These are phyloP conservation scores for Boletus rubroflammeus DNA, from an alignment of 768 basidiomycete genomes.

Conservation along the genomic window DNA sequence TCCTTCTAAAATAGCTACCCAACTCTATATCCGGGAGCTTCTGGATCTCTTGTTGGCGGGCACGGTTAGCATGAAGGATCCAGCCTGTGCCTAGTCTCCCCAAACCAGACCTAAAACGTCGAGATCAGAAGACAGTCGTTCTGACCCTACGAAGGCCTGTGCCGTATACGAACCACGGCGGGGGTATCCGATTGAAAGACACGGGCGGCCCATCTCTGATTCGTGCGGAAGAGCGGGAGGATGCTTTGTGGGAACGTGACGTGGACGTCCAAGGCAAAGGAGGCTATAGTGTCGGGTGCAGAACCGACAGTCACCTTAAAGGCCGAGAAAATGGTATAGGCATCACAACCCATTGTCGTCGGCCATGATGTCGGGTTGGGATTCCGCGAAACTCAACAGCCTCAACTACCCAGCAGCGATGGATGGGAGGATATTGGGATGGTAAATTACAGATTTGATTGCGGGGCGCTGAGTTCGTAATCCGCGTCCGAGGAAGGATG, in stretches of 20 bases:
- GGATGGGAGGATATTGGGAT: no score
- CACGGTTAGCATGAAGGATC: not conserved
- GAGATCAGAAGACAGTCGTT: no score
- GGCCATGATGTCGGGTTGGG: not conserved
- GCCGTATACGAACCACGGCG: not conserved
- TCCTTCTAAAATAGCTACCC: not conserved
- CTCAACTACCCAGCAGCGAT: not conserved
- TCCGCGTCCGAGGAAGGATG: not conserved
- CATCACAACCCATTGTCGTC: not conserved
- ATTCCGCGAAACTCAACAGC: not conserved
- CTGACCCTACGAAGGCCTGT: no score
- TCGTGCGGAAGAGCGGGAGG: not conserved
- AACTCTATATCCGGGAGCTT: not conserved
- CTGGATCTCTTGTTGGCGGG: not conserved
- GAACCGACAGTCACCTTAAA: not conserved
- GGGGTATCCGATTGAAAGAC: not conserved
- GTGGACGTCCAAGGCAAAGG: not conserved
- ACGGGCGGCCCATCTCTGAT: not conserved
- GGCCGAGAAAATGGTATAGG: not conserved
- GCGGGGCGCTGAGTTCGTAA: slow-evolving; percentile 14
- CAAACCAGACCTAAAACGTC: no score
- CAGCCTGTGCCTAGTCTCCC: no score
- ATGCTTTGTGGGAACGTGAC: not conserved
- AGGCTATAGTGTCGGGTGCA: not conserved
- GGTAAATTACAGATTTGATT: no score